Evolutionary conservation across 2,329 filamentous ascomycete genomes (phyloP), one percentile per base, ranked within the genome.

Genomic region (Talaromyces sp.): DNA sequence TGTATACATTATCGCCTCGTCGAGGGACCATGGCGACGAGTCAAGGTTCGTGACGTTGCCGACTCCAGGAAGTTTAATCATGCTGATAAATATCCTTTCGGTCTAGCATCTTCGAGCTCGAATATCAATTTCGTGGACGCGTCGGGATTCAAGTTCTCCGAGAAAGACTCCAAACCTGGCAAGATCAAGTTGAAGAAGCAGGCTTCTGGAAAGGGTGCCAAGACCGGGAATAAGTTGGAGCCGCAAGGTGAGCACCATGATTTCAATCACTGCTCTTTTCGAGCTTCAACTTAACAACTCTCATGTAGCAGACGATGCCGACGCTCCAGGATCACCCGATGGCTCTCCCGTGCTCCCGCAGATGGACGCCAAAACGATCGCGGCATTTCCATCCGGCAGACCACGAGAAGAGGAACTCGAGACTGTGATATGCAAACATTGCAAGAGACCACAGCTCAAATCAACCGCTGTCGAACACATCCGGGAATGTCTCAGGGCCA

Each of bases 341-440:
- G 74, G 76, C 14, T 81, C 79, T 0, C 79, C 79, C 3, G 77
- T 79, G 24, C 73, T 81, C n/a, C 79, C 79, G 5, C 75, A 87
- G 62, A 85, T 97, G 60, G 91, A 96, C 71, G 88, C 93, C 66
- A 86, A 83, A 67, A 88, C 91, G 14, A 86, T 90, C 70, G 88
- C 92, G 66, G 90, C 90, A 4, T 97, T 97, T 76, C 84, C 88
- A 3, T 93, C 89, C 56, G 92, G 92, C 67, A 88, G 90, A 65
- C 92, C 93, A 0, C 84, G 96, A 70, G 89, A 93, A 71, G 93
- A 97, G 73, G 84, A 83, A 64, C 86, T 90, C 11, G 92, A 96
- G 68, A 85, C 92, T 10, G 88, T 95, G 60, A 85, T 90, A 70
- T 99, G 94, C 84, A 97, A 95, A 76, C 92, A 96, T 76, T 99